These are phyloP conservation scores for Arthrinium puccinioides DNA, from an alignment of 2,329 filamentous ascomycete species.

Conservation along the genomic window DNA sequence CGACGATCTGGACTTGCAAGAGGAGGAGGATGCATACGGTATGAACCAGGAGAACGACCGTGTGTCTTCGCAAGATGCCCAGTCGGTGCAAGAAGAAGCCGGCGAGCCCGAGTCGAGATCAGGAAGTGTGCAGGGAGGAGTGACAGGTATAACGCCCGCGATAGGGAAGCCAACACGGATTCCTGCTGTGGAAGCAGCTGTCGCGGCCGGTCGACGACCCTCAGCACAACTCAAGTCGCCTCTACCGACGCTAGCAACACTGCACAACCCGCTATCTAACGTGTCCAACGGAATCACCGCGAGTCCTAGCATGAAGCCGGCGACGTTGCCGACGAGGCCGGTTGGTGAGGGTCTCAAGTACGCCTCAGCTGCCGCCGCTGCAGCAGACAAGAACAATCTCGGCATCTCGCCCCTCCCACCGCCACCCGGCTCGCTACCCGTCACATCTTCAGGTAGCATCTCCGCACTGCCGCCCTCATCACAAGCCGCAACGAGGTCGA, in stretches of 20 bases:
- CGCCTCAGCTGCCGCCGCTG: slow-evolving; percentile 88
- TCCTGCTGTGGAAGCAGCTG: slow-evolving; percentile 50
- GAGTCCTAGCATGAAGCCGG: slow-evolving; percentile 80
- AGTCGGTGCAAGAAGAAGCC: slow-evolving; percentile 82
- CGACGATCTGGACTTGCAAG: slow-evolving; percentile 85
- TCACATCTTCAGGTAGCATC: slow-evolving; percentile 27
- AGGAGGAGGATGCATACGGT: slow-evolving; percentile 84
- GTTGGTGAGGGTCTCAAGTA: slow-evolving; percentile 93
- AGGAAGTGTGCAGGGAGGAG: slow-evolving; percentile 28
- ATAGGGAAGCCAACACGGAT: slow-evolving; percentile 44
- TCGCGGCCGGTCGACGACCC: slow-evolving; percentile 57
- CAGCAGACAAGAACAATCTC: slow-evolving; percentile 78
- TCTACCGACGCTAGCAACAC: slow-evolving; percentile 80
- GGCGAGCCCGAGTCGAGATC: slow-evolving; percentile 49
- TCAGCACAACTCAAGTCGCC: slow-evolving; percentile 91
- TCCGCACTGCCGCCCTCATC: no score
- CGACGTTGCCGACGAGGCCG: slow-evolving; percentile 73
- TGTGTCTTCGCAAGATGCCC: slow-evolving; percentile 89
- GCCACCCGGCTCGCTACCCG: slow-evolving; percentile 58
- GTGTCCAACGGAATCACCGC: slow-evolving; percentile 46
- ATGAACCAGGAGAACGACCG: slow-evolving; percentile 75
- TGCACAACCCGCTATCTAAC: slow-evolving; percentile 66
- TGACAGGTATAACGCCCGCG: no score
- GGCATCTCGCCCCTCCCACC: slow-evolving; percentile 91
- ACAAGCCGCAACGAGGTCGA: slow-evolving; percentile 43